These are phyloP conservation scores for Fusarium solani-melongenae DNA, from an alignment of 2,329 filamentous ascomycete genomes.

Conservation along the genomic window DNA sequence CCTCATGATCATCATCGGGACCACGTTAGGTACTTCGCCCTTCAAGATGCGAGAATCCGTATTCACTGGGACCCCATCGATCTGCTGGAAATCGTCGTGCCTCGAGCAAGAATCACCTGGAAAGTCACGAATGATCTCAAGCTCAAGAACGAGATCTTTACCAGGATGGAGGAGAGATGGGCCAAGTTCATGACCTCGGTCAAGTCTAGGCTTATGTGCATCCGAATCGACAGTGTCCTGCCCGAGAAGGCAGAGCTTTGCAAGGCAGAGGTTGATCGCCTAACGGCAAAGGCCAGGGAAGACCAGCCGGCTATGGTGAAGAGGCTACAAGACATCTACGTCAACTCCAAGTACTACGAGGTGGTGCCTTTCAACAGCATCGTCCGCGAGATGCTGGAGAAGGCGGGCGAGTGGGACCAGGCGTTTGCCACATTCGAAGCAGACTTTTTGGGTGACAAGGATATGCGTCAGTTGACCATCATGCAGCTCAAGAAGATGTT, in stretches of 20 bases:
- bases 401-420: conserved; percentile 92
- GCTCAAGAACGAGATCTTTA: conserved; percentile 92
- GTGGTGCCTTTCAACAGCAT: conserved; percentile 92
- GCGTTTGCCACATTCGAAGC: conserved; percentile 91
- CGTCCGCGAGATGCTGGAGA: conserved; percentile 90
- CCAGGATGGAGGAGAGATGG: conserved; percentile 82
- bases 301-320: conserved; percentile 80
- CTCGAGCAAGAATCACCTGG: conserved; percentile 91
- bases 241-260: conserved; percentile 88
- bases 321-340: conserved; percentile 89
- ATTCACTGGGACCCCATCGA: conserved; percentile 95
- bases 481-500: conserved; percentile 96
- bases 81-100: conserved; percentile 93
- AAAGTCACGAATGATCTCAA: conserved; percentile 94
- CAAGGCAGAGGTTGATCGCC: conserved; percentile 80
- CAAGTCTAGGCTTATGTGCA: conserved; percentile 83
- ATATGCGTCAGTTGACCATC: conserved; percentile 91
- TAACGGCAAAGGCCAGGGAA: conserved; percentile 83
- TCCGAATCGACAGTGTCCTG: conserved; percentile 90
- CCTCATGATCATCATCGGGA: conserved; percentile 93
- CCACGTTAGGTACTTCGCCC: conserved; percentile 92
- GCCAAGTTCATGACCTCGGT: conserved; percentile 90
- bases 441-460: conserved; percentile 95
- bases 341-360: conserved; percentile 95
- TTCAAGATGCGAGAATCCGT: conserved; percentile 84